Conservation (phyloP, 768 basidiomycete species). For the Cystofilobasidium bisporidii region DNA sequence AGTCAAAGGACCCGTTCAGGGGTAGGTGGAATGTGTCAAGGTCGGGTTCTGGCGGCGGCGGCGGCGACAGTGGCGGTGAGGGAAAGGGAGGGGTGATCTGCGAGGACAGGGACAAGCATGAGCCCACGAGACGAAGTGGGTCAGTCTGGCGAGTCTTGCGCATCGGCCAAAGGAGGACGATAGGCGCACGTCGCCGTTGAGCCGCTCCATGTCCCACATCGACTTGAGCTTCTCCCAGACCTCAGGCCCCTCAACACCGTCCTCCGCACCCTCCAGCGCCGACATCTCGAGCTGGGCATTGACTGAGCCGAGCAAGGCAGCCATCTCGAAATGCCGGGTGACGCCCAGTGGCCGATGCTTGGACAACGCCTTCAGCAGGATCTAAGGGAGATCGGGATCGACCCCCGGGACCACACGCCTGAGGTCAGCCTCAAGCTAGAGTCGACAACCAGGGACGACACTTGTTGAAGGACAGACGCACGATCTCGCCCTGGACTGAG, state of each 20-base stretch:
- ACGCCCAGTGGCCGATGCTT: slow-evolving; percentile 5
- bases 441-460: too few relatives aligned
- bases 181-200: slow-evolving; percentile 1
- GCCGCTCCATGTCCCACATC: slow-evolving; percentile 13
- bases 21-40: not conserved
- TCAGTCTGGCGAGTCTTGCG: not conserved
- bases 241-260: not conserved
- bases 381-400: not conserved
- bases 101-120: not conserved
- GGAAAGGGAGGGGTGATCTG: not conserved
- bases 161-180: not conserved
- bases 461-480: not conserved
- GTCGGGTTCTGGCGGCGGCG: not conserved
- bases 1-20: not conserved
- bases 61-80: not conserved
- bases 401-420: too few relatives aligned
- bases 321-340: slow-evolving; percentile 12
- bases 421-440: not conserved
- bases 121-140: too few relatives aligned
- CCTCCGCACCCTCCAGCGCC: not conserved
- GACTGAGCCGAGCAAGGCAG: not conserved
- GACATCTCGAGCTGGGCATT: not conserved
- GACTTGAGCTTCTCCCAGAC: slow-evolving; percentile 8
- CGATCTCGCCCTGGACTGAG: slow-evolving; percentile 4
- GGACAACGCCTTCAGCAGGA: not conserved